Base-by-base conservation (phyloP, 306 rosid species). In the Senna siamea region DNA sequence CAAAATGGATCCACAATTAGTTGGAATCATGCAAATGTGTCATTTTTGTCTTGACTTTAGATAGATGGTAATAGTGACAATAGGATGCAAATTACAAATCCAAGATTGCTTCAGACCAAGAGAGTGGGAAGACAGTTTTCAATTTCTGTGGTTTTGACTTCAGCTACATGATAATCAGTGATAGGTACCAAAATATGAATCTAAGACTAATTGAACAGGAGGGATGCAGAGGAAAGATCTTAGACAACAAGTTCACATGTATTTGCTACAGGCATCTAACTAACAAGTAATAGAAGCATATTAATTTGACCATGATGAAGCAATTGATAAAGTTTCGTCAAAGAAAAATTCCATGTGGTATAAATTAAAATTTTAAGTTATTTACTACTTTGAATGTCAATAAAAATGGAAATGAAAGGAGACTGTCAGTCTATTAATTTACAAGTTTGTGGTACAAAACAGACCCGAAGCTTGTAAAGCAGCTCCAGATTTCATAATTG, bases 401-500 rank as follows among this genome's bases (percentile, higher is more conserved):
- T 44, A 71, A 32, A 43, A 79, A 13, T 48, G 23, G 26, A 18
- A 50, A 43, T 13, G 59, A 30, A 50, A 18, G 13, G 15, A 6
- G 14, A 41, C 17, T 44, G 11, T 70, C 20, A 7, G 50, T 19
- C 51, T 51, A n/a, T 54, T 54, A 57, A 63, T 43, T 43, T 32
- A 58, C 48, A 52, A 38, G 20, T 71, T 32, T 50, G 44, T 46
- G 40, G 43, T 58, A 56, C 37, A 78, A 79, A 34, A 80, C 80
- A 68, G 64, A 93, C 98, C 98, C 79, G 98, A 91, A 53, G 98
- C 96, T 84, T 93, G 97, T 52, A 89, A 56, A 40, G 86, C 80
- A 76, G 97, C 94, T 72, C 92, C 93, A 9, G 86, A 82, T 85
- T 94, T 94, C 22, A n/a, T 26, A 61, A 85, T 66, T 72, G 97